A percentile compares a stretch with the other conserved stretches of the same genome.
phyloP scores from a whole-genome alignment of 2,329 filamentous ascomycete species.

The Grosmannia clavigera region DNA sequence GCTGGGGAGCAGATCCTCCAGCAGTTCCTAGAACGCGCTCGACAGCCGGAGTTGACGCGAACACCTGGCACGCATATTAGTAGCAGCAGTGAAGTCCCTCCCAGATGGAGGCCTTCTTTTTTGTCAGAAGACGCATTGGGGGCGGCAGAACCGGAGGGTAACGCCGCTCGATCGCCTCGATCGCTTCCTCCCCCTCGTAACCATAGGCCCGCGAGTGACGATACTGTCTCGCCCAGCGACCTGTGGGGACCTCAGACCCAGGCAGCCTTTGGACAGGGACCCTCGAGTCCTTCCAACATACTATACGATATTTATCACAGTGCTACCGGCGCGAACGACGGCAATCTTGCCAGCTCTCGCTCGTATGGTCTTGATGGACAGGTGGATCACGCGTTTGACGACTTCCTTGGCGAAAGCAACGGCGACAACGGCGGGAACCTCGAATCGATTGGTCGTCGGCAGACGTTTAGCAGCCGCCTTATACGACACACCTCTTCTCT shows the following conservation, averaged over 20 bases:
- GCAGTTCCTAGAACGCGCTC: not conserved
- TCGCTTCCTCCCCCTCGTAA: not conserved
- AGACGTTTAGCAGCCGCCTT: not conserved
- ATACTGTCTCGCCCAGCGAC: not conserved
- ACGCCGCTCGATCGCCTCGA: not conserved
- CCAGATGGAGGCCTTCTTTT: not conserved
- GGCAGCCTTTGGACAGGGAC: not conserved
- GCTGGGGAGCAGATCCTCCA: not conserved
- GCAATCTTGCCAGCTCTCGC: no score
- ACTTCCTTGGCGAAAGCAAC: not conserved
- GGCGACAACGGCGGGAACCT: not conserved
- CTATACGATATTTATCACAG: not conserved
- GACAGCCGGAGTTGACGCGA: not conserved
- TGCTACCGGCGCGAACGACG: not conserved
- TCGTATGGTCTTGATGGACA: not conserved
- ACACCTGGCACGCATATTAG: not conserved
- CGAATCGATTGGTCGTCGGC: not conserved
- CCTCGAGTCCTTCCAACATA: not conserved
- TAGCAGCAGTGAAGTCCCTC: not conserved
- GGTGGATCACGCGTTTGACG: not conserved
- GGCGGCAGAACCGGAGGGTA: not conserved
- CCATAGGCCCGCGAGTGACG: not conserved
- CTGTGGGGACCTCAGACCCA: not conserved
- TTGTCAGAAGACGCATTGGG: not conserved
- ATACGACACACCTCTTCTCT: not conserved